phyloP scores from a whole-genome alignment of 306 rosid genomes.

The Mimosa pudica region DNA sequence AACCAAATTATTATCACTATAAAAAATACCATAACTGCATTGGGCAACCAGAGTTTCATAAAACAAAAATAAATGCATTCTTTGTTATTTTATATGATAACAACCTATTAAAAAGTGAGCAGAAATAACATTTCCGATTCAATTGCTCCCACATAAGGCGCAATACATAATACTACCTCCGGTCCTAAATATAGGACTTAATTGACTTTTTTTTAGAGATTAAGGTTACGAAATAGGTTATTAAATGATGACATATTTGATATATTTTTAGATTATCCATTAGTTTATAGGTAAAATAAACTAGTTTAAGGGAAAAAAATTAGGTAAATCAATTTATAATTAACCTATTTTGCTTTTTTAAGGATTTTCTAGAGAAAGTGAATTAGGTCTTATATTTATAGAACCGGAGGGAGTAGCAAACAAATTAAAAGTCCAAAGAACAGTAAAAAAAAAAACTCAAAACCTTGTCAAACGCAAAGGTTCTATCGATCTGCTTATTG shows the following conservation, averaged over 20 bases:
- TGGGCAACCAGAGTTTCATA: neutral
- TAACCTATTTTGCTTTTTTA: no score
- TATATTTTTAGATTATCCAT: no score
- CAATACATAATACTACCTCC: no score
- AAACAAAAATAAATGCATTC: neutral
- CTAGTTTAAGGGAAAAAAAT: no score
- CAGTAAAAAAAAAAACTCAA: neutral
- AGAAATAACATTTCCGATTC: constrained; percentile 9
- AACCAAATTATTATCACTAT: neutral
- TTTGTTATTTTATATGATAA: neutral
- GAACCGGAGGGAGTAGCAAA: neutral
- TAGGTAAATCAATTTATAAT: no score
- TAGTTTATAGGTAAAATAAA: no score
- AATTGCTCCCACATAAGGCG: neutral
- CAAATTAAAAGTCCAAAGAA: neutral
- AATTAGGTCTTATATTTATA: no score
- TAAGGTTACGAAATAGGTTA: no score
- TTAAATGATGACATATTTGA: no score
- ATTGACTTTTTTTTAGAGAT: no score
- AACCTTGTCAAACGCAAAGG: constrained; percentile 93
- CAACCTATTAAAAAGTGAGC: neutral
- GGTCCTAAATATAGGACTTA: no score
- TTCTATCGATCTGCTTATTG: constrained; percentile 98
- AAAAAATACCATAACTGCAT: neutral
- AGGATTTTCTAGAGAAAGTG: no score